Base-by-base conservation (phyloP, 306 rosid species). In the Cicer bijugum region DNA sequence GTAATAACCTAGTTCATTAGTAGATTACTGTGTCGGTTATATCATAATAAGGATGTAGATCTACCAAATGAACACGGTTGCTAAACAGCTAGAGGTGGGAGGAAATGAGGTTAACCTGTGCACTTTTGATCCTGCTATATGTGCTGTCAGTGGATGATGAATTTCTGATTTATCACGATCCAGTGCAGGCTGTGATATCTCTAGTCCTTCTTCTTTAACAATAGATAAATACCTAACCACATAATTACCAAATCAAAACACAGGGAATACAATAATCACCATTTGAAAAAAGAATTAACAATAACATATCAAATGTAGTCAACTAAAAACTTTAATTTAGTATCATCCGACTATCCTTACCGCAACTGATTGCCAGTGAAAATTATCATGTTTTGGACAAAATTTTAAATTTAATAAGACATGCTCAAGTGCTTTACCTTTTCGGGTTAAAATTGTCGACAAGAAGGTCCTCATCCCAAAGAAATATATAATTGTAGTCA, bases 141-240 rank as follows among this genome's bases (percentile, higher is more conserved):
- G 96, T 61, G 83, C 89, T 19, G 98, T 91, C 59, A 93, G 84
- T 35, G 89, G 85, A 81, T 93, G 97, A 85, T 93, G 93, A 53
- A 93, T 87, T 60, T 85, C 92, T 42, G 98, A 93, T 85, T 93
- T 89, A 44, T 14, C 72, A 44, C 89, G 92, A 85, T 91, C 98
- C 64, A 93, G 90, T 33, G 91, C 98, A 39, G 98, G 98, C 88
- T 93, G 98, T 69, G 98, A 93, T 88, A 93, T 91, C 86, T 91
- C 94, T 15, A 93, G 92, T 71, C 89, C 96, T 84, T 91, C 98
- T 65, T 86, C 92, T 81, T 81, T 72, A 64, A 93, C 78, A 79
- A 91, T 83, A n/a, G 91, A 83, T 82, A 93, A 52, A 83, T 93
- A 93, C 82, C 98, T 93, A 68, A 65, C 61, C 61, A 78, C 33